Evolutionary conservation across 2,329 filamentous ascomycete species (phyloP), one percentile per base, ranked within the genome.

Genomic region (Botrytis aclada): DNA sequence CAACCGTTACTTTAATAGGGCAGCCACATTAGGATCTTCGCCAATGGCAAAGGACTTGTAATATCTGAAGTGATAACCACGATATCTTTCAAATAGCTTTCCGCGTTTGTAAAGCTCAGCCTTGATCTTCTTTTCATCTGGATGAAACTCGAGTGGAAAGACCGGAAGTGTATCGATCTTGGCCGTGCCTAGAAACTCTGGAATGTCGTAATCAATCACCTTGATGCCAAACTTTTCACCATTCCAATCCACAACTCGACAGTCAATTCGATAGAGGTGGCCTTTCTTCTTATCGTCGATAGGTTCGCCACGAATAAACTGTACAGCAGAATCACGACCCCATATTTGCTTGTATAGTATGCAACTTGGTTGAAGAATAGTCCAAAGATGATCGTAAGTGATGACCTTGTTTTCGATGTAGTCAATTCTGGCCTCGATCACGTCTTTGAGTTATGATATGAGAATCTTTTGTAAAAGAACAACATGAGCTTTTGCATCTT

Each of bases 371-470:
- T 83, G 82, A 77, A 88, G 87, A 41, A 88, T 83, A n/a, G 85
- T 85, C 86, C 86, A 88, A 16, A 85, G 81, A 64, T 88, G 84
- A 20, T 85, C 82, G 69, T 85, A 88, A 0, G 85, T 85, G 69
- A 89, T 85, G 63, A 88, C 86, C 0, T 84, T 83, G 74, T 89
- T 87, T 74, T 81, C 79, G 74, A 87, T 81, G 70, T 87, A 85
- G 72, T 89, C 87, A 61, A 85, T 81, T 37, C 84, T 85, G 0
- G 84, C 81, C 69, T 84, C 83, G 70, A 89, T 86, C 18, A 82
- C 81, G 32, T 87, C 84, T 25, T 83, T 83, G 16, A 90, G 82
- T 76, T 89, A 87, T 29, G 83, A 82, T 63, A 84, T 81, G 39
- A 90, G 80, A 32, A 86, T 83, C 43, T 82, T 81, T 74, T 83